Evolutionary conservation across 2,329 filamentous ascomycete species (phyloP).

Genomic region (Acephala macrosclerotiorum): DNA sequence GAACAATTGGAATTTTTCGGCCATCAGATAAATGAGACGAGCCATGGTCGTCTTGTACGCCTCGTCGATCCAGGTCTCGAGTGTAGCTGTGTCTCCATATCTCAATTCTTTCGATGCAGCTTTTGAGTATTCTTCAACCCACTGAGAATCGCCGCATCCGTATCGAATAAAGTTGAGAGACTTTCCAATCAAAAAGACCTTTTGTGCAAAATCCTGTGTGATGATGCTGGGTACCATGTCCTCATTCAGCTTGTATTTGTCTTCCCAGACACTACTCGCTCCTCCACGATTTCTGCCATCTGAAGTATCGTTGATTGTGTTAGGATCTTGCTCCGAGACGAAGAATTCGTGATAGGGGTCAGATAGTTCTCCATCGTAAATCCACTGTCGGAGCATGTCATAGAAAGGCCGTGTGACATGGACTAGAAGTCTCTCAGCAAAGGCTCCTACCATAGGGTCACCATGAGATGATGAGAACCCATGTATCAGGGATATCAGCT

Average conservation of each 20-base stretch:
- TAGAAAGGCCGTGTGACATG: conserved; percentile 96
- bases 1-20: conserved; percentile 92
- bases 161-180: conserved; percentile 98
- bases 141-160: conserved; percentile 89
- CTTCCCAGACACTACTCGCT: conserved; percentile 94
- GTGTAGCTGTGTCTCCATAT: conserved; percentile 90
- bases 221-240: conserved; percentile 94
- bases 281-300: conserved; percentile 62
- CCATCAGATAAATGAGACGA: conserved; percentile 91
- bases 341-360: conserved; percentile 97
- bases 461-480: conserved; percentile 92
- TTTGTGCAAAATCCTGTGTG: conserved; percentile 90
- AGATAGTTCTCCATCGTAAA: conserved; percentile 97
- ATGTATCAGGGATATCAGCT: conserved; percentile 93
- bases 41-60: conserved; percentile 99
- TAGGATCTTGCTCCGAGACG: conserved; percentile 79
- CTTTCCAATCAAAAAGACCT: conserved; percentile 97
- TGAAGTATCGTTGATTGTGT: conserved; percentile 50
- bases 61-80: conserved; percentile 94
- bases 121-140: conserved; percentile 96
- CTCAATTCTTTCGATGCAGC: conserved; percentile 88
- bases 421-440: conserved; percentile 86
- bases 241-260: conserved; percentile 89
- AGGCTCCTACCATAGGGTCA: conserved; percentile 91
- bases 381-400: conserved; percentile 94